Base-by-base conservation (phyloP, 139 green algal species). In the Axilococcus clingmanii region DNA sequence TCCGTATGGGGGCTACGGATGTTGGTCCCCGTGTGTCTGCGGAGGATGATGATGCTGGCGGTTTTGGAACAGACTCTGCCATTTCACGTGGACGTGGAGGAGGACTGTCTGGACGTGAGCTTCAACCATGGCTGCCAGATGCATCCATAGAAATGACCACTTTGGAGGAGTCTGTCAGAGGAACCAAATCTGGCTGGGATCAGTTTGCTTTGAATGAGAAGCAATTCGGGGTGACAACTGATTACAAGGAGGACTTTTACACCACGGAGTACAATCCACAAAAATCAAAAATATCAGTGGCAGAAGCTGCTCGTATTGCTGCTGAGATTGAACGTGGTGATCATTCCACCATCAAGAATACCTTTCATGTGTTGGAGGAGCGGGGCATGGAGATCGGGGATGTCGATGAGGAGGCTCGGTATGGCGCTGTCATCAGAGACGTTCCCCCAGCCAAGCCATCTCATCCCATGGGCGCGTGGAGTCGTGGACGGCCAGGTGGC, bases 161-260 rank as follows among this genome's bases (percentile, higher is more conserved):
- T 30, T 36, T 59, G 40, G 56, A 68, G 44, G 65, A 64, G 11
- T 30, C 31, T n/a, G 22, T 43, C 33, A 25, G 30, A 37, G 61
- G 38, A 34, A 60, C 27, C n/a, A 22, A 51, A 12, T 23, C 41
- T 1, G 64, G 52, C 22, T 96, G 87, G 87, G 88, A 96, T 66
- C 87, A 96, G 62, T 96, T 96, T 69, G 80, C 78, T 5, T 68
- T 78, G 16, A 96, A 96, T 64, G 41, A 82, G 47, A 30, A 64
- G 20, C 77, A 81, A 58, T 96, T 94, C 63, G 87, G 87, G 29
- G 78, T 94, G 32, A 46, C 72, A 7, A 89, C 74, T 23, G 80
- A 68, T 30, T 94, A 81, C 48, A 57, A 79, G 22, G 83, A 93
- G 59, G 68, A 93, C 29, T 28, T 91, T 23, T 93, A 93, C 70